Evolutionary conservation across 371 early-diverging fungal genomes (phyloP).

Genomic region (Cokeromyces recurvatus): DNA sequence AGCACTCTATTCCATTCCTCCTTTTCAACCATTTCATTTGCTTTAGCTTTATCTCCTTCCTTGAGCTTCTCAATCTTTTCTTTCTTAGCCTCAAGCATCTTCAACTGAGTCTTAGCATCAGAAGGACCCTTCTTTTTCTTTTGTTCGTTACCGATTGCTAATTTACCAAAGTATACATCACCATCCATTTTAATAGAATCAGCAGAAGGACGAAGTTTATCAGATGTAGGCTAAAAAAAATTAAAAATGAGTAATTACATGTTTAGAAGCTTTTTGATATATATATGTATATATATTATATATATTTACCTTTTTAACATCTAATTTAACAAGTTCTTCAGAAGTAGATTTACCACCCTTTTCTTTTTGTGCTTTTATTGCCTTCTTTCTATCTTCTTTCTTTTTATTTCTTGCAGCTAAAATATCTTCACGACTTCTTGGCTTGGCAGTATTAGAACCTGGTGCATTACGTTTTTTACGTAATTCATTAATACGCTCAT

Average conservation of each 20-base stretch:
- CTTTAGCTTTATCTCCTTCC: conserved; percentile 64
- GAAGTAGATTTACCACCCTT: conserved; percentile 48
- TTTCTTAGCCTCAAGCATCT: conserved; percentile 72
- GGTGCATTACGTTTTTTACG: conserved; percentile 67
- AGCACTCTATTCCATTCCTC: conserved; percentile 79
- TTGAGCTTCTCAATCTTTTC: conserved; percentile 73
- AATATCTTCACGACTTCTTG: conserved; percentile 70
- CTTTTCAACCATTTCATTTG: conserved; percentile 66
- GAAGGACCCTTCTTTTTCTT: conserved; percentile 70
- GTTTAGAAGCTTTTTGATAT: no score
- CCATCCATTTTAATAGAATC: conserved; percentile 55
- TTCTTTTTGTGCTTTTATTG: conserved; percentile 64
- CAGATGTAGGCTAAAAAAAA: conserved; percentile 2
- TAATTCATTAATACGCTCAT: conserved; percentile 64
- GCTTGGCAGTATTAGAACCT: conserved; percentile 32
- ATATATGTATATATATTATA: conserved; percentile 1
- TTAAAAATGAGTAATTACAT: not conserved
- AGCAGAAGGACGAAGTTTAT: conserved; percentile 29
- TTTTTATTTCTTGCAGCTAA: conserved; percentile 73
- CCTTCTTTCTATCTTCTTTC: conserved; percentile 68
- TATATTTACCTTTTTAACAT: conserved; percentile 23
- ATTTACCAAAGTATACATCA: conserved; percentile 66
- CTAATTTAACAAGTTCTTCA: conserved; percentile 53
- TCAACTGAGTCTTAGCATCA: conserved; percentile 71
- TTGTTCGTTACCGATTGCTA: conserved; percentile 56